Conservation (phyloP, 306 rosid species). For the Vicia villosa region DNA sequence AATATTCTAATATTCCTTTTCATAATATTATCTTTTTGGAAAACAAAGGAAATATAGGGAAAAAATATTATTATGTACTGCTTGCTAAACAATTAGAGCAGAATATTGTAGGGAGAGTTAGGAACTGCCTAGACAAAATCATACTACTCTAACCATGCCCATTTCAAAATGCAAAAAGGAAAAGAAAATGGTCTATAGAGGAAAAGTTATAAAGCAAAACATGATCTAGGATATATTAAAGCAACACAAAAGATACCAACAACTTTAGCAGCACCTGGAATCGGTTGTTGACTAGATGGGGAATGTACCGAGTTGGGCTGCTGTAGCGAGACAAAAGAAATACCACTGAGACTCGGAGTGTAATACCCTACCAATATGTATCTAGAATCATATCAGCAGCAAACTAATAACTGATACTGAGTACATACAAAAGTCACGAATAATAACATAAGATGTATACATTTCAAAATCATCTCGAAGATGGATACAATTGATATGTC, state of each 20-base stretch:
- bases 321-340: conserved; percentile 66
- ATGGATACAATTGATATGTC: no score
- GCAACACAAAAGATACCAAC: conserved; percentile 49
- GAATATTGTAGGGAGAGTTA: not conserved
- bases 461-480: no score
- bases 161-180: conserved; percentile 5
- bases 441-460: no score
- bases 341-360: conserved; percentile 63
- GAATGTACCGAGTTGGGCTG: conserved; percentile 75
- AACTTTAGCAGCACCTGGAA: conserved; percentile 64
- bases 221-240: not conserved
- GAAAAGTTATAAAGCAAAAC: conserved; percentile 21
- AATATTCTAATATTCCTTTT: not conserved
- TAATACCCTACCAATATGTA: no score
- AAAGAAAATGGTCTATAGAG: conserved; percentile 1
- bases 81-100: conserved; percentile 14
- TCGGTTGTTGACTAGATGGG: conserved; percentile 71
- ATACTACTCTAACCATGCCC: conserved; percentile 26
- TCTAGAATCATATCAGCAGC: no score
- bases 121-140: conserved; percentile 16
- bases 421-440: no score
- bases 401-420: no score
- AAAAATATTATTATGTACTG: not conserved
- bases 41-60: not conserved
- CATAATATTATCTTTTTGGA: not conserved